Evolutionary conservation across 805 yeast species (phyloP), one percentile per base, ranked within the genome.

Genomic region (Metschnikowia baotianmanensis): DNA sequence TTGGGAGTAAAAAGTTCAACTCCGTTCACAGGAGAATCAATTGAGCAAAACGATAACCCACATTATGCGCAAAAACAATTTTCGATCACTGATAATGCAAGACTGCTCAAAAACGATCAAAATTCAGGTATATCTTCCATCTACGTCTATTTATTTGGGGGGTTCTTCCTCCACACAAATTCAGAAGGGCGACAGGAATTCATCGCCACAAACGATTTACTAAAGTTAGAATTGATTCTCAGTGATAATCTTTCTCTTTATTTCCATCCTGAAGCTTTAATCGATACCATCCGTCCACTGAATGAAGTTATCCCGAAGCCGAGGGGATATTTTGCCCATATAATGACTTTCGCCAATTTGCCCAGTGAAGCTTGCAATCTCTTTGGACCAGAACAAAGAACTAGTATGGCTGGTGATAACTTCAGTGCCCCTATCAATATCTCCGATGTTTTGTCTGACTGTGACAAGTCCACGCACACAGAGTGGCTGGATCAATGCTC

Each of bases 131-230:
- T 55, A 5, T 35, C 48, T 9, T 50, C 59, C 4, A 52, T 65
- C 1, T 48, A 62, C 12, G 57, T 69, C 0, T 67, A 60, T 45
- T 49, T 65, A 11, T 69, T 67, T 53, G 75, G 74, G 3, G 75
- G 75, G 3, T 69, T 69, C 40, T 42, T 44, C 20, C 40, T 46
- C 23, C 26, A 29, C 10, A 16, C 29, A 2, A 48, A 42, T 12
- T 45, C 35, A 1, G 34, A 44, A n/a, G 61, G 57, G 3, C 34
- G 31, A 6, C 46, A 50, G 20, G 30, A 17, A 5, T 67, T 68
- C 36, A 46, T 39, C 10, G 68, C 74, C 0, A 45, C 64, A 2
- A 55, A 60, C 39, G 71, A 63, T 21, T 54, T 69, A 11, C 52
- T 68, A 20, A 59, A 61, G 38, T 60, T 69, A 27, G 72, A 63